A percentile compares a stretch with the other conserved stretches of the same genome.
These are phyloP conservation scores for Neoboletus magnificus DNA, from an alignment of 768 basidiomycete genomes.

Conservation along the genomic window DNA sequence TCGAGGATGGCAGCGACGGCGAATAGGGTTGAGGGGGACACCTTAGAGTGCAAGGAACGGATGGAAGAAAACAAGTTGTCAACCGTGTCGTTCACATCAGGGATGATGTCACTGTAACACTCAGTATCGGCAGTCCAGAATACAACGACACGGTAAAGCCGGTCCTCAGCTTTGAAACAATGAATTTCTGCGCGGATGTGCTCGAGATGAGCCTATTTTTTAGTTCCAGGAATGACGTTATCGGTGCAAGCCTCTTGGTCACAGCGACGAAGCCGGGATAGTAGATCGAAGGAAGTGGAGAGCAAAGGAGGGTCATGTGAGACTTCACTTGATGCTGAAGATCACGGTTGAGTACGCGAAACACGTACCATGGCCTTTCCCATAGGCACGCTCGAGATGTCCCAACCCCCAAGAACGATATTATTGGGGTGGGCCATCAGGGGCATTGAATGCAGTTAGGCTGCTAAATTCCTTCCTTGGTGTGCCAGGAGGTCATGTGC, in stretches of 20 bases:
- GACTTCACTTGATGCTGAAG: slow-evolving; percentile 94
- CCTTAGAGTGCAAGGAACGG: slow-evolving; percentile 83
- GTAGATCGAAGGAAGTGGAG: slow-evolving; percentile 92
- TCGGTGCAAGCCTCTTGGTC: slow-evolving; percentile 97
- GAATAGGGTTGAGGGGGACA: slow-evolving; percentile 95
- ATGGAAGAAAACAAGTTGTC: slow-evolving; percentile 82
- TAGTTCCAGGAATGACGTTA: slow-evolving; percentile 78
- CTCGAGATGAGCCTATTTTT: slow-evolving; percentile 91
- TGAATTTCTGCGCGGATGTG: slow-evolving; percentile 92
- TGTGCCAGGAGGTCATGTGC: slow-evolving; percentile 92
- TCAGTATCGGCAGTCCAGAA: slow-evolving; percentile 99
- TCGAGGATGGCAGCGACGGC: slow-evolving; percentile 96
- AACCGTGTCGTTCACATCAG: slow-evolving; percentile 93
- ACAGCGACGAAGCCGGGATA: slow-evolving; percentile 98
- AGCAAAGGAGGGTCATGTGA: slow-evolving; percentile 73
- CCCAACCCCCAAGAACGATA: slow-evolving; percentile 97
- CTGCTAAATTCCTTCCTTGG: slow-evolving; percentile 86
- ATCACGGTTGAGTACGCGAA: slow-evolving; percentile 91
- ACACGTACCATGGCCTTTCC: slow-evolving; percentile 94
- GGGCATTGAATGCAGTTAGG: slow-evolving; percentile 97
- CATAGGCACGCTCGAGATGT: slow-evolving; percentile 82
- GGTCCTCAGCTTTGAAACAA: slow-evolving; percentile 80
- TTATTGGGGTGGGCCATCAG: slow-evolving; percentile 99
- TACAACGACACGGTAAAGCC: slow-evolving; percentile 83
- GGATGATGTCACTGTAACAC: slow-evolving; percentile 92